phyloP scores from a whole-genome alignment of 331 rosid species.

The Saraca asoca region DNA sequence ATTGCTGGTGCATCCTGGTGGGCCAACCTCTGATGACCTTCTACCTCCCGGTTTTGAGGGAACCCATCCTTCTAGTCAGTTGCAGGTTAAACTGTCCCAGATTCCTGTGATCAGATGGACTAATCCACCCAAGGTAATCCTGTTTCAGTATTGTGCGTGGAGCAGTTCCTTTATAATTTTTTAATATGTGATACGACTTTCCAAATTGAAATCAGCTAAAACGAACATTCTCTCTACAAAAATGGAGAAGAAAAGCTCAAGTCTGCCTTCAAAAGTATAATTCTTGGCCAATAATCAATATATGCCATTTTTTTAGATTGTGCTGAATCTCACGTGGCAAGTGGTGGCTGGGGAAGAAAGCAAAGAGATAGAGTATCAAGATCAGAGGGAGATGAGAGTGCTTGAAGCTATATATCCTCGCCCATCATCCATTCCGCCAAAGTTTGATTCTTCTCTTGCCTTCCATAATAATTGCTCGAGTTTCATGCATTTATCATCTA shows the following conservation, averaged over 20 bases:
- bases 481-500: constrained; percentile 13
- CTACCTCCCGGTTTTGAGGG: constrained; percentile 96
- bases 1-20: constrained; percentile 58
- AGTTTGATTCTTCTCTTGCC: constrained; percentile 58
- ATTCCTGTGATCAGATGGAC: constrained; percentile 74
- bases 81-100: constrained; percentile 61
- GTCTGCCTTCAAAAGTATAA: constrained; percentile 20
- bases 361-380: constrained; percentile 64
- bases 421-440: constrained; percentile 81
- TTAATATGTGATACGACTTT: constrained; percentile 8
- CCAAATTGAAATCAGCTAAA: neutral
- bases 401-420: constrained; percentile 97
- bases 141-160: constrained; percentile 14
- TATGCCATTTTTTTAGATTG: constrained; percentile 49
- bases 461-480: constrained; percentile 14
- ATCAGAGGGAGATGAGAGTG: constrained; percentile 83
- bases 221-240: no score
- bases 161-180: neutral
- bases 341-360: constrained; percentile 98
- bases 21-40: constrained; percentile 64
- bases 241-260: neutral
- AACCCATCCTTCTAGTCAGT: constrained; percentile 53
- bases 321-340: constrained; percentile 66
- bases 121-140: constrained; percentile 66
- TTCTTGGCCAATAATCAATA: neutral